Percentiles rank a stretch among this genome's conserved stretches.
These are phyloP conservation scores for Tolypocladium cylindrosporum DNA, from an alignment of 2,329 filamentous ascomycete genomes.

Conservation along the genomic window DNA sequence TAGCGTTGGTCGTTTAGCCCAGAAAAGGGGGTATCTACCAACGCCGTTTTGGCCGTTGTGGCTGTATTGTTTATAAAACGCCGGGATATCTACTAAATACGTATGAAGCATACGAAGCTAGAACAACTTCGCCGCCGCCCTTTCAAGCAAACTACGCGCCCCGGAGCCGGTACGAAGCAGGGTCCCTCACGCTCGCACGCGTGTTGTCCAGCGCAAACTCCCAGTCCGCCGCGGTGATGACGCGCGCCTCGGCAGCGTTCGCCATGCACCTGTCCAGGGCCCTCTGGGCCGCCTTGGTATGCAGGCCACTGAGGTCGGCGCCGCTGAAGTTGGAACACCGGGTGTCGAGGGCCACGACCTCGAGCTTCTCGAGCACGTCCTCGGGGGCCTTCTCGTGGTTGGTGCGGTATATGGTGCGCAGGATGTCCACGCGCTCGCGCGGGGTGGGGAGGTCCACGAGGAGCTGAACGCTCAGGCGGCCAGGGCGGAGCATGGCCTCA, in stretches of 20 bases:
- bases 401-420: conserved; percentile 55
- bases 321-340: conserved; percentile 70
- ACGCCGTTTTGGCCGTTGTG: background rate
- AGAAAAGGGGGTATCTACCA: background rate
- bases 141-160: background rate
- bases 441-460: conserved; percentile 79
- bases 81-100: background rate
- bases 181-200: conserved; percentile 38
- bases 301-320: conserved; percentile 44
- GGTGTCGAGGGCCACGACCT: conserved; percentile 52
- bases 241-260: conserved; percentile 12
- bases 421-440: conserved; percentile 74
- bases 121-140: background rate
- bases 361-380: conserved; percentile 43
- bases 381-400: conserved; percentile 23
- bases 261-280: conserved; percentile 31
- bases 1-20: background rate
- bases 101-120: background rate
- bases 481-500: conserved; percentile 84
- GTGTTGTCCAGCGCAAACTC: conserved; percentile 38
- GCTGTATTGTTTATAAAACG: background rate
- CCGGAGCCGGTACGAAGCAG: conserved; percentile 31
- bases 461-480: conserved; percentile 76
- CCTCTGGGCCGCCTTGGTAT: conserved; percentile 39
- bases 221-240: conserved; percentile 36